Evolutionary conservation across 345 rosid genomes (phyloP), one percentile per base, ranked within the genome.

Genomic region (Lagerstroemia speciosa): DNA sequence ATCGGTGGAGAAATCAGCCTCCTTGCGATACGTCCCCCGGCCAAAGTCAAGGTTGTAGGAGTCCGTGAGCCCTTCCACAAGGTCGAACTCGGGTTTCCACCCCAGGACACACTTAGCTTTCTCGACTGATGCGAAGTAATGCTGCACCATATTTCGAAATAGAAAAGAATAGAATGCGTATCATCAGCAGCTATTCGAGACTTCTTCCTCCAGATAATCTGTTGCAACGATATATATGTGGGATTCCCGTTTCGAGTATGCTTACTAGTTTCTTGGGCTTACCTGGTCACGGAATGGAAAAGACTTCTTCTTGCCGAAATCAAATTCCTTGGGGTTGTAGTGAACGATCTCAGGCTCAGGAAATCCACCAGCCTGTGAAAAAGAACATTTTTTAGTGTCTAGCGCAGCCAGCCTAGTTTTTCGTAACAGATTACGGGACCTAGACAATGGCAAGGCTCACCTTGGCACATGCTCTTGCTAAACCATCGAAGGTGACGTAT

Each of bases 231-330:
- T 7, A n/a, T n/a, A n/a, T n/a, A n/a, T n/a, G n/a, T n/a, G n/a
- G n/a, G n/a, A n/a, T n/a, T n/a, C n/a, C n/a, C n/a, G n/a, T n/a
- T n/a, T n/a, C n/a, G n/a, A n/a, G n/a, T n/a, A n/a, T n/a, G n/a
- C n/a, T 14, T 41, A 41, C 15, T 41, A 41, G 46, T 36, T 41
- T 64, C 52, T 34, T 17, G 48, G 11, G 60, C 36, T 77, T 84
- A 89, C 99, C 97, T 88, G 95, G 71, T 94, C 97, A 16, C 99
- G 90, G 91, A 91, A 94, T 53, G 97, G 99, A 77, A 94, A 94
- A 14, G 99, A 87, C 79, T 94, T 91, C 92, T 94, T 94, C 76
- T 94, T 91, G 20, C 97, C 99, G 27, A 89, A 89, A 75, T 94
- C 96, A 24, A 88, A 94, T 30, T 91, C 96, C 78, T 91, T 89